Conservation (phyloP, 2,329 filamentous ascomycete genomes). For the Gaeumannomyces sp. region DNA sequence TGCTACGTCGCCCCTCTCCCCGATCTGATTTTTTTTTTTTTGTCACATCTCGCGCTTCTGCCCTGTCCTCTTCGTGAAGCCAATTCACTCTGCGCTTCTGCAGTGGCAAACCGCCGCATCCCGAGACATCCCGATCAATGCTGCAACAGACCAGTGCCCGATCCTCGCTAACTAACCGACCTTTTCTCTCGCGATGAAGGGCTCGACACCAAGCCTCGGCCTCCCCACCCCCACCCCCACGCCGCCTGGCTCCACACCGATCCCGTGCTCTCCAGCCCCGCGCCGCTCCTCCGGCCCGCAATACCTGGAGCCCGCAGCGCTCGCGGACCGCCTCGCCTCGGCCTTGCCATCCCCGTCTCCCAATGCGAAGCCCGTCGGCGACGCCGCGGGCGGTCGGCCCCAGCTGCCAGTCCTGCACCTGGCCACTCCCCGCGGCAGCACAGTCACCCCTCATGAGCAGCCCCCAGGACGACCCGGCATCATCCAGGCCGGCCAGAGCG, state of each 20-base stretch:
- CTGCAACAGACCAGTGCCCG: neutral
- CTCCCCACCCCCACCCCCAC: constrained; percentile 8
- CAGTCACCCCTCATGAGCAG: constrained; percentile 64
- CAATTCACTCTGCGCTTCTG: neutral
- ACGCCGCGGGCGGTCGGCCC: constrained; percentile 47
- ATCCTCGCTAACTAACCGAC: neutral
- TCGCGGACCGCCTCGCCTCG: constrained; percentile 67
- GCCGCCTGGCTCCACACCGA: constrained; percentile 27
- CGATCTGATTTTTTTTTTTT: neutral
- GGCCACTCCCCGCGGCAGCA: constrained; percentile 81
- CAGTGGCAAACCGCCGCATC: neutral
- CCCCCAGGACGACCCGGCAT: constrained; percentile 43
- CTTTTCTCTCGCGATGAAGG: constrained; percentile 8
- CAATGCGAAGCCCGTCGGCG: constrained; percentile 68
- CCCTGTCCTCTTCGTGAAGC: neutral
- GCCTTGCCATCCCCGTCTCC: constrained; percentile 86
- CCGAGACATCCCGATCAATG: neutral
- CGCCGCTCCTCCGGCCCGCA: constrained; percentile 75
- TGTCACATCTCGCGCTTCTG: neutral
- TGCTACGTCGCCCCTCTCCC: neutral
- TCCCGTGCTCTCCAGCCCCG: constrained; percentile 65
- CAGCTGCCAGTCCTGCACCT: constrained; percentile 74
- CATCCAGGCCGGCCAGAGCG: constrained; percentile 56
- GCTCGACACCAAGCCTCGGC: constrained; percentile 9
- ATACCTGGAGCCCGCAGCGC: constrained; percentile 64